These are phyloP conservation scores for Podospora sp. DNA, from an alignment of 495 filamentous ascomycete species.

Conservation along the genomic window DNA sequence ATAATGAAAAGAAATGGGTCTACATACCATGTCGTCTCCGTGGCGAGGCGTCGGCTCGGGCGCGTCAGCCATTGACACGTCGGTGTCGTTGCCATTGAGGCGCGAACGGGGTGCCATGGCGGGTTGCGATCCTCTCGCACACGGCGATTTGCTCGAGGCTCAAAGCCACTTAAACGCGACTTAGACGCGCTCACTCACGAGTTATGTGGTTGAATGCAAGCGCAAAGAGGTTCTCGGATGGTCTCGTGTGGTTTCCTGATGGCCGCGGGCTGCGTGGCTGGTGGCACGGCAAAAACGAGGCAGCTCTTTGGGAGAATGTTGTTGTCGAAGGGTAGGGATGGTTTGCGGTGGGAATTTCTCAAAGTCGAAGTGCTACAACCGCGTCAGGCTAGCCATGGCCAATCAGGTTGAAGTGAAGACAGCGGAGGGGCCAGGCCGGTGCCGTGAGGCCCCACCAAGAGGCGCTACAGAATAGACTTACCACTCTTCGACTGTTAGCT, in stretches of 20 bases:
- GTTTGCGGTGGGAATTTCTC: constrained; percentile 39
- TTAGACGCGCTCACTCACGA: constrained; percentile 34
- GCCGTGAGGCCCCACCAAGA: background rate
- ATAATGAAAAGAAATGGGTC: background rate
- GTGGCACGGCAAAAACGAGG: constrained; percentile 20
- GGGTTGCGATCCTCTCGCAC: constrained; percentile 8
- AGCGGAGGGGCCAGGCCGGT: constrained; percentile 22
- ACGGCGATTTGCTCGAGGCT: constrained; percentile 11
- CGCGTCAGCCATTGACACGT: constrained; percentile 63
- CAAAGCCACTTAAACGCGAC: constrained; percentile 48
- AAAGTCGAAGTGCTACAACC: constrained; percentile 37
- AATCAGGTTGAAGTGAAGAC: constrained; percentile 30
- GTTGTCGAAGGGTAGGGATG: constrained; percentile 35
- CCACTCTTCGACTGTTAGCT: background rate
- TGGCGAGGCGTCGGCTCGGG: constrained; percentile 49
- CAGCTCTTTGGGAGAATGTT: constrained; percentile 21
- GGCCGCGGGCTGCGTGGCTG: constrained; percentile 29
- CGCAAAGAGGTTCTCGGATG: constrained; percentile 1
- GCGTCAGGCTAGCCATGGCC: constrained; percentile 30
- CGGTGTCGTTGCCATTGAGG: constrained; percentile 47
- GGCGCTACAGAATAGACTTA: constrained; percentile 5
- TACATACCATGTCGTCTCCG: constrained; percentile 53
- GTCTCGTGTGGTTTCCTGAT: constrained; percentile 27
- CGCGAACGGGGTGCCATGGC: constrained; percentile 64
- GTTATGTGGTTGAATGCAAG: constrained; percentile 8